These are phyloP conservation scores for Cucurbita maxima DNA, from an alignment of 306 rosid genomes.

Conservation along the genomic window DNA sequence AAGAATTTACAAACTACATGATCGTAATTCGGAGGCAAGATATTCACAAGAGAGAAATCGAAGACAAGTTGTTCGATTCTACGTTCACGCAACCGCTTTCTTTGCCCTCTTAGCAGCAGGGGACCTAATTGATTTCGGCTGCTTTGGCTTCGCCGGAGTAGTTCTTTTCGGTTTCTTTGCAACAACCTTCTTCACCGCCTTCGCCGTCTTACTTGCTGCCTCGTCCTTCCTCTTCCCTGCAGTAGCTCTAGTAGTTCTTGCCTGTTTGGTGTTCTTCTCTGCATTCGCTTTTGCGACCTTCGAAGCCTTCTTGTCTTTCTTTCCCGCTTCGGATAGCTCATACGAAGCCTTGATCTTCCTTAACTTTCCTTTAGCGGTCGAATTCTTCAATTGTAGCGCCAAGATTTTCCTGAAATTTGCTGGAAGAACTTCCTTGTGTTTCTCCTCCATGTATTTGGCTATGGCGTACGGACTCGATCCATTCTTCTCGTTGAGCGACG, in stretches of 20 bases:
- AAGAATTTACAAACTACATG: not conserved
- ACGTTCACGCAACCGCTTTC: slow-evolving; percentile 21
- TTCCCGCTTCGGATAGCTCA: slow-evolving; percentile 31
- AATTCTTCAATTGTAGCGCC: slow-evolving; percentile 66
- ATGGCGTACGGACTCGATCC: slow-evolving; percentile 89
- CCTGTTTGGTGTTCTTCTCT: slow-evolving; percentile 11
- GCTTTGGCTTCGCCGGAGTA: slow-evolving; percentile 48
- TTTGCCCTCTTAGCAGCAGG: slow-evolving; percentile 43
- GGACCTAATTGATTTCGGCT: slow-evolving; percentile 52
- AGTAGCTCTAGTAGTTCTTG: not conserved
- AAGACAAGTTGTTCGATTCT: not conserved
- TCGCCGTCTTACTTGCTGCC: not conserved
- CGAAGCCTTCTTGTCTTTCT: slow-evolving; percentile 11
- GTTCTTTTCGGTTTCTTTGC: slow-evolving; percentile 30
- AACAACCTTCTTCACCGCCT: slow-evolving; percentile 14
- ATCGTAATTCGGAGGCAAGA: not conserved
- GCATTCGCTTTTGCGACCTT: slow-evolving; percentile 6
- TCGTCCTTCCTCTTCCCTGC: slow-evolving; percentile 12
- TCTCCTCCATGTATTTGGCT: slow-evolving; percentile 79
- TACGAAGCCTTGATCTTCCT: slow-evolving; percentile 71
- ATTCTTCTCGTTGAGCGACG: slow-evolving; percentile 52
- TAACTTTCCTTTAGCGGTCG: slow-evolving; percentile 49
- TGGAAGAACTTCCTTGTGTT: slow-evolving; percentile 59
- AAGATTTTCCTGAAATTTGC: slow-evolving; percentile 62
- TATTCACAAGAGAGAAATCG: not conserved